Percentiles rank a stretch among this genome's conserved stretches.
Evolutionary conservation across 176 grass and related monocot genomes (phyloP).

Genomic region (Chrysopogon serrulatus): DNA sequence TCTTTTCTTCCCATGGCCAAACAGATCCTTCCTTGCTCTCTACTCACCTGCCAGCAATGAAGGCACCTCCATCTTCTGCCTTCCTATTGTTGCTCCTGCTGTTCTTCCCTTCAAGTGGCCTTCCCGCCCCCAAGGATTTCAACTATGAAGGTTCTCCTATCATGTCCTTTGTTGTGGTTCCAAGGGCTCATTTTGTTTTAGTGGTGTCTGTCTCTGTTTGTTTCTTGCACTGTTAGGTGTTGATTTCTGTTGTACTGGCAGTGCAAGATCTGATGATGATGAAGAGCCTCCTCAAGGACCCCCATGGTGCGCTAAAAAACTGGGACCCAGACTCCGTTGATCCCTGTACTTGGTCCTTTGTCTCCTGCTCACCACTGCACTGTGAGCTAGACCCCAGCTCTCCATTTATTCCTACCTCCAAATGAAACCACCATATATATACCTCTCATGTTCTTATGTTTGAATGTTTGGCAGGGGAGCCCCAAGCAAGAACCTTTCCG

Average conservation of each 20-base stretch:
- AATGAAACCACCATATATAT: background rate
- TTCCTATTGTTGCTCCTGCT: background rate
- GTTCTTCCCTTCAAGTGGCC: conserved; percentile 26
- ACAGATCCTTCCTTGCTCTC: background rate
- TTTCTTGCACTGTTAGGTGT: background rate
- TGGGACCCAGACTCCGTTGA: conserved; percentile 72
- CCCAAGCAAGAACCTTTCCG: conserved; percentile 63
- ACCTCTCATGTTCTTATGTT: background rate
- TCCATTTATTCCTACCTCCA: background rate
- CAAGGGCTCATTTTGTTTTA: background rate
- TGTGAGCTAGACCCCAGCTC: conserved; percentile 37
- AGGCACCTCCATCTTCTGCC: background rate
- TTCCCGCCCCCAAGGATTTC: conserved; percentile 69
- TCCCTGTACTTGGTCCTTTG: conserved; percentile 72
- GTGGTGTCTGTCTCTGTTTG: background rate
- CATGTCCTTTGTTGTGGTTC: background rate
- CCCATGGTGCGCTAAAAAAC: conserved; percentile 50
- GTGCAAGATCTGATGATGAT: conserved; percentile 74
- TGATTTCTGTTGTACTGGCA: conserved; percentile 12
- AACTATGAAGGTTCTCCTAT: background rate
- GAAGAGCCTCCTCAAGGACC: conserved; percentile 72
- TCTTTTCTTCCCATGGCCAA: background rate
- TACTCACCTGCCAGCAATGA: conserved; percentile 11
- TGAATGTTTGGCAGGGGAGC: conserved; percentile 43
- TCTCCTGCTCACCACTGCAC: conserved; percentile 58